Conservation (phyloP, 2,329 filamentous ascomycete species). For the Penicillium thymicola region DNA sequence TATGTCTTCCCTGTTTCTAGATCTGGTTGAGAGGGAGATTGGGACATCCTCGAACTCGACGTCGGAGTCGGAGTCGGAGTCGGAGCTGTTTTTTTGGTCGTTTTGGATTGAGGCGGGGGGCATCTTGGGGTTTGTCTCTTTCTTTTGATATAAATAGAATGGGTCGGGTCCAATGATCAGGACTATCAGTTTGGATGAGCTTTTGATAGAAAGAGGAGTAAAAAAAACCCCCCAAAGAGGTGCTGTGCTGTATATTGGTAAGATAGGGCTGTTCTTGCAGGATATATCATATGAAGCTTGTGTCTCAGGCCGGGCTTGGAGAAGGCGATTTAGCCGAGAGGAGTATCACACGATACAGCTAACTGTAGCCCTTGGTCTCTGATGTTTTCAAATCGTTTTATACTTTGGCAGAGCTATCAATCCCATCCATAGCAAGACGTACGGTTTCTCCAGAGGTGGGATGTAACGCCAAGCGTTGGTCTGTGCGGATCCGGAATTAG, state of each 20-base stretch:
- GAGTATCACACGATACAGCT: background rate
- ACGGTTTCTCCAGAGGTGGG: constrained; percentile 8
- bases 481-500: constrained; percentile 22
- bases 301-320: too few relatives aligned
- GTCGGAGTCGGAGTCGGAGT: constrained; percentile 17
- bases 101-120: background rate
- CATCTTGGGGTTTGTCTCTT: background rate
- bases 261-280: background rate
- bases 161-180: too few relatives aligned
- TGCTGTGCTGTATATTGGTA: background rate
- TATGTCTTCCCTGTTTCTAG: background rate
- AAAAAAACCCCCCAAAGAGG: too few relatives aligned
- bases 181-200: too few relatives aligned
- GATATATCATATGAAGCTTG: constrained; percentile 1
- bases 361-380: background rate
- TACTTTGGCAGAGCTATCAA: background rate
- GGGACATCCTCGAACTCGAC: constrained; percentile 25
- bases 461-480: constrained; percentile 37
- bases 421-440: background rate
- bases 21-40: background rate
- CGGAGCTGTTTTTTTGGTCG: constrained; percentile 6
- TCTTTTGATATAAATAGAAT: background rate
- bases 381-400: background rate
- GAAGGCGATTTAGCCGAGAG: background rate
- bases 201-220: background rate